A percentile compares a stretch with the other conserved stretches of the same genome.
Conservation (phyloP, 1,284 basidiomycete genomes). For the Heterobasidion occidentale region DNA sequence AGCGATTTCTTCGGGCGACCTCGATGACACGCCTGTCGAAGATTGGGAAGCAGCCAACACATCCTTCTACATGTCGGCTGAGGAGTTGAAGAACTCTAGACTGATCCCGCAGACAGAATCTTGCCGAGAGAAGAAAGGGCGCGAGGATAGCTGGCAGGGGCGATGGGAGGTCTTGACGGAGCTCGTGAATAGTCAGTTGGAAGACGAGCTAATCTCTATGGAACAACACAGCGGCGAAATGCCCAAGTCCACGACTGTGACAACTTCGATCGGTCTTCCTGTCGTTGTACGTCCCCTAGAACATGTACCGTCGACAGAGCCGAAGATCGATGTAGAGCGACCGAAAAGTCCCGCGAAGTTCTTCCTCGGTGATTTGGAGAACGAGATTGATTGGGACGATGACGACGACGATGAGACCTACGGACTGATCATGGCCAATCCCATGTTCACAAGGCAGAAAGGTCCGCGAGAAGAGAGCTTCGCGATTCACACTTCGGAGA, state of each 20-base stretch:
- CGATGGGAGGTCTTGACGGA: constrained; percentile 21
- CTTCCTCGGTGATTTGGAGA: constrained; percentile 2
- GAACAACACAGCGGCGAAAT: neutral
- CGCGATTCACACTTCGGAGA: neutral
- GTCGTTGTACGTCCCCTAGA: constrained; percentile 8
- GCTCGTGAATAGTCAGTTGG: constrained; percentile 8
- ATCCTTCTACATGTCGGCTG: neutral
- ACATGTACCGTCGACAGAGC: neutral
- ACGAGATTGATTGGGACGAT: constrained; percentile 6
- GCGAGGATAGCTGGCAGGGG: constrained; percentile 17
- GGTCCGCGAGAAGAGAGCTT: neutral
- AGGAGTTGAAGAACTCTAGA: no score
- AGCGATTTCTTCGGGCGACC: neutral
- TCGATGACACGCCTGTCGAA: neutral
- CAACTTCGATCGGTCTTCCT: constrained; percentile 10
- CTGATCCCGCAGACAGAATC: neutral
- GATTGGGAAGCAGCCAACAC: neutral
- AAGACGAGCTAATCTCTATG: neutral
- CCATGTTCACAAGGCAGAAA: constrained; percentile 6
- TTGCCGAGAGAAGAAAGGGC: constrained; percentile 3
- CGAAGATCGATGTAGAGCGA: neutral
- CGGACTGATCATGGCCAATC: constrained; percentile 13
- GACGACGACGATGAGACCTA: constrained; percentile 15
- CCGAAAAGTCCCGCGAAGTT: neutral
- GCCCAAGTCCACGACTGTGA: constrained; percentile 5